Percentiles rank a stretch among this genome's conserved stretches.
Conservation (phyloP, 1,284 basidiomycete genomes). For the Inonotus obliquus region DNA sequence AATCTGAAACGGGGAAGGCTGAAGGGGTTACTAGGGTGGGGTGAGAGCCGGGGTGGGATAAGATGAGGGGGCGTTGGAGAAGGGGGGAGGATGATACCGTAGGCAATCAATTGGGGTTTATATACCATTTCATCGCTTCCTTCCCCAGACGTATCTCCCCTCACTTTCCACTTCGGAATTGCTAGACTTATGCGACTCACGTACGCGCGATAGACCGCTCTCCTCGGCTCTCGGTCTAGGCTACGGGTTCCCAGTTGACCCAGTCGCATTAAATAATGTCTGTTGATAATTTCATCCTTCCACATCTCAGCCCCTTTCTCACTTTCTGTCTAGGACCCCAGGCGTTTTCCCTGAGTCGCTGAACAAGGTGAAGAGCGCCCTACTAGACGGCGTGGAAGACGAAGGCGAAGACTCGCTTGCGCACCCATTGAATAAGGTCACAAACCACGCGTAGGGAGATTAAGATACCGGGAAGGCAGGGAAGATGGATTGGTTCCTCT, state of each 20-base stretch:
- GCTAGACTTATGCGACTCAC: not conserved
- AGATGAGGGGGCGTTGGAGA: not conserved
- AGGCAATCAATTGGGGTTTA: not conserved
- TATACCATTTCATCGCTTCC: not conserved
- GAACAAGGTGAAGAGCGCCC: too few species aligned
- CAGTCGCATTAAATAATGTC: too few species aligned
- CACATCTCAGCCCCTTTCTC: too few species aligned
- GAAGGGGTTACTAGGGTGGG: not conserved
- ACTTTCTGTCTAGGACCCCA: too few species aligned
- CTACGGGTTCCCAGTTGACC: too few species aligned
- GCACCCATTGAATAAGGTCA: not conserved
- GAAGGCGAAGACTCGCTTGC: not conserved
- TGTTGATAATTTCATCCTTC: too few species aligned
- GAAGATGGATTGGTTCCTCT: not conserved
- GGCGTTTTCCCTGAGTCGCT: too few species aligned
- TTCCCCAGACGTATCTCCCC: too few species aligned
- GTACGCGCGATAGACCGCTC: too few species aligned
- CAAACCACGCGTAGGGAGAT: not conserved
- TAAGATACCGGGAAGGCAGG: not conserved
- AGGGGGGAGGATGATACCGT: not conserved
- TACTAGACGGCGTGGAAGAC: too few species aligned
- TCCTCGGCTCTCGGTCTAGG: too few species aligned
- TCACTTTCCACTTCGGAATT: not conserved
- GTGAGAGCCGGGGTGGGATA: not conserved
- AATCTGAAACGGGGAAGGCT: not conserved